Base-by-base conservation (phyloP, 495 filamentous ascomycete genomes). In the Schizothecium vesticola region DNA sequence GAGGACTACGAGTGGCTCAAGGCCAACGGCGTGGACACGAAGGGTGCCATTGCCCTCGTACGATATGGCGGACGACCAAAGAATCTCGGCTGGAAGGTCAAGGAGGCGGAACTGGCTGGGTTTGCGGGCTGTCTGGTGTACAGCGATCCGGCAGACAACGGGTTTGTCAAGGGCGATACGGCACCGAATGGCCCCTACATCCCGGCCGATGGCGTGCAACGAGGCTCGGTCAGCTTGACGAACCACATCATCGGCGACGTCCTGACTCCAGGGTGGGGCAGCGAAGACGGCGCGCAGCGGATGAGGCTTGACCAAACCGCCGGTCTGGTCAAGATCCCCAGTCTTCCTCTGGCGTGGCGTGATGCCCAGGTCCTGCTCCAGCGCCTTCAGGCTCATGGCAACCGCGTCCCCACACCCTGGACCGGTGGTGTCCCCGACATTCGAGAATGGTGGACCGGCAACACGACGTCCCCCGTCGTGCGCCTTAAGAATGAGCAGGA, bases 41-140 rank as follows among this genome's bases (percentile, higher is more conserved):
- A 87, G 8, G 95, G 94, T 16, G 87, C 92, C 0, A 94, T 99
- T 71, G 91, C 88, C 21, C 81, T 99, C 33, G 89, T 98, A 59
- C 85, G 91, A 61, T 90, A 95, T 74, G 89, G 89, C 71, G 93
- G 92, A 22, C 87, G 87, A 1, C 89, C 93, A 73, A 75, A 78
- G 5, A 90, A 94, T 77, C 79, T 86, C 26, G 90, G 87, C 12
- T 73, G 96, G 71, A 97, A 97, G 79, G 86, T 99, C 65, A 96
- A 94, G 78, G 92, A 91, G 3, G 95, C 95, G 6, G 91, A 98
- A 77, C 73, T 91, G 66, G 89, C 88, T 2, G 95, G 94, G 2
- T 94, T 91, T 64, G 88, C 83, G 2, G 95, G 94, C 3, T 95
- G 92, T 72, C 87, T 99, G 43, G 92, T 97, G 68, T 99, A 96